A percentile compares a stretch with the other conserved stretches of the same genome.
Evolutionary conservation across 805 yeast genomes (phyloP).

Genomic region (Metschnikowia proteae): DNA sequence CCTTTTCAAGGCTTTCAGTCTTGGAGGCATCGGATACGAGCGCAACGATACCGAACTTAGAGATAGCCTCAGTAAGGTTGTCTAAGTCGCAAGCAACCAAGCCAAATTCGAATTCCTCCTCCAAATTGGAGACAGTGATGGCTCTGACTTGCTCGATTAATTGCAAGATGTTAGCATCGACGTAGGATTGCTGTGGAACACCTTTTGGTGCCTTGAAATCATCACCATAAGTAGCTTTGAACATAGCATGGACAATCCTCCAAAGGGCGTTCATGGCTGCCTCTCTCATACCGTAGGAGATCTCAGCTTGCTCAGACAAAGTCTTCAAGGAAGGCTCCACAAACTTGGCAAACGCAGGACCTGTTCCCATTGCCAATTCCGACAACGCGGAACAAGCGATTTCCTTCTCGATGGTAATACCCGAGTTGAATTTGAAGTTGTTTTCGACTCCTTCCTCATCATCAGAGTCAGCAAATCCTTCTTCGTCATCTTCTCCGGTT

Average conservation of each 20-base stretch:
- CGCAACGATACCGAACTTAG: conserved; percentile 69
- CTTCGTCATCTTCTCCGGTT: conserved; percentile 47
- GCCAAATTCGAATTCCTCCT: conserved; percentile 77
- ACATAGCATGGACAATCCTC: conserved; percentile 74
- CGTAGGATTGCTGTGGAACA: conserved; percentile 56
- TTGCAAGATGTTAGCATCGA: conserved; percentile 52
- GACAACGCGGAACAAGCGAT: conserved; percentile 87
- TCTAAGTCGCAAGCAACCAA: conserved; percentile 80
- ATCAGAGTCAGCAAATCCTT: conserved; percentile 50
- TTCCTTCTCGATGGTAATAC: conserved; percentile 93
- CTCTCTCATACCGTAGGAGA: conserved; percentile 88
- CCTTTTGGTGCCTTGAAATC: conserved; percentile 56
- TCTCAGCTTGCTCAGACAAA: conserved; percentile 68
- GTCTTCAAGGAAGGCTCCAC: conserved; percentile 65
- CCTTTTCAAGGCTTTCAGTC: conserved; percentile 50
- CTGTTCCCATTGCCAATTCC: conserved; percentile 86
- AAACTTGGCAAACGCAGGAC: conserved; percentile 71
- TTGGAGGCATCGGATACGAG: conserved; percentile 58
- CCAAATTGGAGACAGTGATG: conserved; percentile 57
- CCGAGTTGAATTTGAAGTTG: conserved; percentile 84
- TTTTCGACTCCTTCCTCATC: conserved; percentile 60
- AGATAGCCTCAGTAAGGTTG: conserved; percentile 62
- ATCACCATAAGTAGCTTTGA: conserved; percentile 48
- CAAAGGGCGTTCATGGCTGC: conserved; percentile 79
- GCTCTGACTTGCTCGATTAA: conserved; percentile 66